Percentiles rank a stretch among this genome's conserved stretches.
phyloP scores from a whole-genome alignment of 306 rosid species.

The Carpinus viminea region DNA sequence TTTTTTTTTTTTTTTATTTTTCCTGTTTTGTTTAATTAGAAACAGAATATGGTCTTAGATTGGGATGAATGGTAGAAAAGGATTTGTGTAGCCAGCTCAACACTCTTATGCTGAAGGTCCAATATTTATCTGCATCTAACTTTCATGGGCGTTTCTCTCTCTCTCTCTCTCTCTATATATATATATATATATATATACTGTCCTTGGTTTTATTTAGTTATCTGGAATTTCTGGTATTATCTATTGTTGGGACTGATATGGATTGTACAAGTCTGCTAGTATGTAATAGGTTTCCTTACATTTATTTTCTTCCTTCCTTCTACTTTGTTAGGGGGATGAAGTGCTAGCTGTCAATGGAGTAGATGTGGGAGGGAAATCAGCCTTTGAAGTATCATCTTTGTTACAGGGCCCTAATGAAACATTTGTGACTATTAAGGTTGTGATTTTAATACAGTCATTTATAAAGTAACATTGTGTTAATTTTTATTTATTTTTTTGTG shows the following conservation, averaged over 20 bases:
- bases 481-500: conserved; percentile 19
- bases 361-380: conserved; percentile 80
- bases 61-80: background rate
- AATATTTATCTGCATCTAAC: background rate
- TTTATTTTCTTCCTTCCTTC: conserved; percentile 1
- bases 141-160: background rate
- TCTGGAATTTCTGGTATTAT: background rate
- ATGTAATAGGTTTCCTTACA: conserved; percentile 5
- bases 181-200: background rate
- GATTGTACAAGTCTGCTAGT: background rate
- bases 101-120: background rate
- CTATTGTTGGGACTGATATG: background rate
- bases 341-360: conserved; percentile 76
- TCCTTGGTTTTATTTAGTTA: background rate
- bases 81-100: background rate
- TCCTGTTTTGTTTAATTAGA: background rate
- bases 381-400: conserved; percentile 83
- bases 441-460: conserved; percentile 38
- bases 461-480: conserved; percentile 20
- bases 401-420: conserved; percentile 95
- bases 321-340: conserved; percentile 79
- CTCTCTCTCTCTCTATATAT: too few species aligned
- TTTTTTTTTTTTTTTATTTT: background rate
- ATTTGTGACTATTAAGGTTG: conserved; percentile 80
- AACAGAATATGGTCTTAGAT: conserved; percentile 6